Conservation (phyloP, 305 asterid genomes). For the Fraxinus angustifolia region DNA sequence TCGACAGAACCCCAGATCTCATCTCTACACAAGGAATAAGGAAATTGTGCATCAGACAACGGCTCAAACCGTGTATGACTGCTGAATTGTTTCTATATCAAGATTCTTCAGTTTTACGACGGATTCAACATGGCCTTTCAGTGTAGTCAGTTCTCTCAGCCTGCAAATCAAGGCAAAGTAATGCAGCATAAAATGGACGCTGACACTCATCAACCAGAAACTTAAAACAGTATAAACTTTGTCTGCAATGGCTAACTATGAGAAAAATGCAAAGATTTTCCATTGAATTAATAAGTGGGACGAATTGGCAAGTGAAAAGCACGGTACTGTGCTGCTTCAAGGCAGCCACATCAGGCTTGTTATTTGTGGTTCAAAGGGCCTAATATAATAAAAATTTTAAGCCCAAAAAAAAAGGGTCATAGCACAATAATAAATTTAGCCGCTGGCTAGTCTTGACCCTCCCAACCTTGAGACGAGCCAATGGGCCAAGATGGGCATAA, state of each 20-base stretch:
- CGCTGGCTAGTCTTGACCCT: too few relatives aligned
- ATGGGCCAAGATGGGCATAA: too few relatives aligned
- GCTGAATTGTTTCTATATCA: slow-evolving; percentile 60
- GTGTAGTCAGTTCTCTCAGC: slow-evolving; percentile 54
- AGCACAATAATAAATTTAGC: too few relatives aligned
- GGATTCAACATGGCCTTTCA: slow-evolving; percentile 65
- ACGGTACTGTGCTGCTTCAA: too few relatives aligned
- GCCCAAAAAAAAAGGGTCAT: too few relatives aligned
- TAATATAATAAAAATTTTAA: too few relatives aligned
- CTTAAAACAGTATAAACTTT: not conserved
- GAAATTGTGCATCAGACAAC: not conserved
- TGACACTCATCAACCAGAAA: not conserved
- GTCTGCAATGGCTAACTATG: not conserved
- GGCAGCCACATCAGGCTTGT: too few relatives aligned
- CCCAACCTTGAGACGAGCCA: too few relatives aligned
- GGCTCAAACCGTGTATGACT: slow-evolving; percentile 58
- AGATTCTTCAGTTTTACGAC: slow-evolving; percentile 71
- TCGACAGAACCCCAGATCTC: not conserved
- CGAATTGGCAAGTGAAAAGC: too few relatives aligned
- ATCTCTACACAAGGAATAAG: not conserved
- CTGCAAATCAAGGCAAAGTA: slow-evolving; percentile 34
- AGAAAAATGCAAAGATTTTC: not conserved
- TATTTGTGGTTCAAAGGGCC: too few relatives aligned
- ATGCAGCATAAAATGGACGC: not conserved
- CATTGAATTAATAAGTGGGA: too few relatives aligned